A percentile compares a stretch with the other conserved stretches of the same genome.
phyloP scores from a whole-genome alignment of 1,139 yeast species.

The Ogataea hybrid region DNA sequence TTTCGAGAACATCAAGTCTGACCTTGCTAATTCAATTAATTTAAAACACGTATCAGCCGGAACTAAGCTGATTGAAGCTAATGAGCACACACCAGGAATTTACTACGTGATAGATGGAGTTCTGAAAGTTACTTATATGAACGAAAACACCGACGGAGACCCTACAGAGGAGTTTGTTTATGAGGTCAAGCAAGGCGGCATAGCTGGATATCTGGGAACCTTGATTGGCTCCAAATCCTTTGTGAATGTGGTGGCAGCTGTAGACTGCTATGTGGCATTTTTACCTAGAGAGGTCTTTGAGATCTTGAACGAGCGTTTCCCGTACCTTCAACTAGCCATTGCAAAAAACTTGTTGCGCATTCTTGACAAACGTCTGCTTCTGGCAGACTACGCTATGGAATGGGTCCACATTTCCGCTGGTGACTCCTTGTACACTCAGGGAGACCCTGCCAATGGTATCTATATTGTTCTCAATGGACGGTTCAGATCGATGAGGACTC shows the following conservation, averaged over 20 bases:
- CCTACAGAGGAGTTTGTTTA: constrained; percentile 44
- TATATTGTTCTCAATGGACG: constrained; percentile 91
- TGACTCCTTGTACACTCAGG: constrained; percentile 72
- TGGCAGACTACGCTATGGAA: constrained; percentile 88
- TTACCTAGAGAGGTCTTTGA: constrained; percentile 64
- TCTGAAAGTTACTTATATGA: constrained; percentile 27
- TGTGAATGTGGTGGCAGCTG: constrained; percentile 60
- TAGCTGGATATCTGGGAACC: constrained; percentile 85
- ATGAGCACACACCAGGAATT: constrained; percentile 68
- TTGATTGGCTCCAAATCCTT: constrained; percentile 78
- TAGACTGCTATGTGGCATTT: constrained; percentile 68
- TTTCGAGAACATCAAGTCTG: constrained; percentile 55
- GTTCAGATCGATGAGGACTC: constrained; percentile 55
- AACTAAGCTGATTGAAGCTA: constrained; percentile 57
- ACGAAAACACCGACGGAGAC: constrained; percentile 18
- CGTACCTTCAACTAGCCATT: constrained; percentile 70
- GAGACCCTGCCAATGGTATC: constrained; percentile 88
- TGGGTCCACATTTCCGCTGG: constrained; percentile 95
- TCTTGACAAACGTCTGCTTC: constrained; percentile 63
- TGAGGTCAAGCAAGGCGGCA: constrained; percentile 70
- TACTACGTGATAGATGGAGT: constrained; percentile 53
- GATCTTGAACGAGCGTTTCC: constrained; percentile 68
- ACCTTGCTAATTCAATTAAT: constrained; percentile 63
- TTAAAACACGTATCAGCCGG: constrained; percentile 56
- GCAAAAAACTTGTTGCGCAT: constrained; percentile 70